These are phyloP conservation scores for Cnidoscolus chayamansa DNA, from an alignment of 441 rosid species.

Conservation along the genomic window DNA sequence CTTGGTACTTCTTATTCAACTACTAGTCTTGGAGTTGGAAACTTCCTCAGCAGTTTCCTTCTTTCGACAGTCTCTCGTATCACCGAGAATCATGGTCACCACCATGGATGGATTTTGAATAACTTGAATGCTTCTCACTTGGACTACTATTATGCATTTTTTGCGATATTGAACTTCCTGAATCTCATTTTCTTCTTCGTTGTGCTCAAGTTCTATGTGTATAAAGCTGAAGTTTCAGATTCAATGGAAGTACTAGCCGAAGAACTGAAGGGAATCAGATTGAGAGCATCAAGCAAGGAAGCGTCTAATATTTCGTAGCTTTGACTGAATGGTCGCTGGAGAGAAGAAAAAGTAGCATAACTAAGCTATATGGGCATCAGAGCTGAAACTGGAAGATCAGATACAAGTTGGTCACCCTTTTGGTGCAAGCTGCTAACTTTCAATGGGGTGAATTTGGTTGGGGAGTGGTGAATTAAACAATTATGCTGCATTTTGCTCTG, in stretches of 20 bases:
- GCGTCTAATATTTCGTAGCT: background rate
- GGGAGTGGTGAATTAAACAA: too few relatives aligned
- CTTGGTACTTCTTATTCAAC: constrained; percentile 70
- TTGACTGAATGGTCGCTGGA: background rate
- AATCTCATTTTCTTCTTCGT: constrained; percentile 68
- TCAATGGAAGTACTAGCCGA: constrained; percentile 52
- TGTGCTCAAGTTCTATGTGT: constrained; percentile 59
- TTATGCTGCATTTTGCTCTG: too few relatives aligned
- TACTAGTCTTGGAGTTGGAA: constrained; percentile 60
- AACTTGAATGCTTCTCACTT: constrained; percentile 79
- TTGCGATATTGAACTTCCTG: constrained; percentile 52
- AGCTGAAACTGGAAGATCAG: too few relatives aligned
- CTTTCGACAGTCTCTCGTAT: constrained; percentile 58
- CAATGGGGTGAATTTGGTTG: too few relatives aligned
- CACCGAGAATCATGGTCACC: constrained; percentile 51
- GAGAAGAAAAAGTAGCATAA: too few relatives aligned
- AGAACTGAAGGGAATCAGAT: constrained; percentile 40
- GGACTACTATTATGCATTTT: constrained; percentile 78
- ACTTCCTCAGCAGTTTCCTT: constrained; percentile 68
- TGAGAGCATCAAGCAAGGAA: constrained; percentile 23
- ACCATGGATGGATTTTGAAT: constrained; percentile 68
- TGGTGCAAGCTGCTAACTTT: too few relatives aligned
- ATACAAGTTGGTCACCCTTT: too few relatives aligned
- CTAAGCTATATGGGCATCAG: too few relatives aligned
- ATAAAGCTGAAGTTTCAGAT: constrained; percentile 71